These are phyloP conservation scores for Isatis lusitanica DNA, from an alignment of 441 rosid genomes.

Conservation along the genomic window DNA sequence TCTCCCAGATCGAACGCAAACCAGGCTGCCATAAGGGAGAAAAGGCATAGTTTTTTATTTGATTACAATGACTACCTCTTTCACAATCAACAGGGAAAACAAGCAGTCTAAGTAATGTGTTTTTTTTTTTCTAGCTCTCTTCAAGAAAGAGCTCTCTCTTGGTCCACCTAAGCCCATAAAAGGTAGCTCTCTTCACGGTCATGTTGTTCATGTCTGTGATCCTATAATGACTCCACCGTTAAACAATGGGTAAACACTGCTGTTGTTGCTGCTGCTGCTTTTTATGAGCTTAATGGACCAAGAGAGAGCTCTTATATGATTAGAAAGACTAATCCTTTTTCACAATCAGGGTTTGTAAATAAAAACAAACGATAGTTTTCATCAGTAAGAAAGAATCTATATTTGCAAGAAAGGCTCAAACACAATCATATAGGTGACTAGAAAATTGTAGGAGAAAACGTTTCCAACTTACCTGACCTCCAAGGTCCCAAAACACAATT, in stretches of 20 bases:
- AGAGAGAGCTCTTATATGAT: background rate
- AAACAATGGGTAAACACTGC: background rate
- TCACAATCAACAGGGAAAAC: background rate
- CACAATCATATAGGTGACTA: background rate
- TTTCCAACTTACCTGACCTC: constrained; percentile 76
- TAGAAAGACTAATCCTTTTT: background rate
- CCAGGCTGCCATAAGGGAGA: constrained; percentile 59
- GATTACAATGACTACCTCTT: background rate
- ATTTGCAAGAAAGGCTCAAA: background rate
- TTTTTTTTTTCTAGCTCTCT: background rate
- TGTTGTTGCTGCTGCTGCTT: background rate
- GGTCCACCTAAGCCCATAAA: background rate
- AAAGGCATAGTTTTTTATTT: background rate
- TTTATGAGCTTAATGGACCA: background rate
- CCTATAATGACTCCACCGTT: background rate
- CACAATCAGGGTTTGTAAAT: background rate
- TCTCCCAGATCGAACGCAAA: constrained; percentile 96
- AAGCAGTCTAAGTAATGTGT: background rate
- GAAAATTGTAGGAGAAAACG: background rate
- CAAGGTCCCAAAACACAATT: constrained; percentile 95
- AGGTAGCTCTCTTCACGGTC: background rate
- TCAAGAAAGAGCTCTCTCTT: background rate
- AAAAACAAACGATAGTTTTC: background rate
- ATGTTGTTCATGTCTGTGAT: background rate
- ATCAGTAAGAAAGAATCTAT: background rate